These are phyloP conservation scores for Liquidambar formosana DNA, from an alignment of 164 flowering plant genomes.

Conservation along the genomic window DNA sequence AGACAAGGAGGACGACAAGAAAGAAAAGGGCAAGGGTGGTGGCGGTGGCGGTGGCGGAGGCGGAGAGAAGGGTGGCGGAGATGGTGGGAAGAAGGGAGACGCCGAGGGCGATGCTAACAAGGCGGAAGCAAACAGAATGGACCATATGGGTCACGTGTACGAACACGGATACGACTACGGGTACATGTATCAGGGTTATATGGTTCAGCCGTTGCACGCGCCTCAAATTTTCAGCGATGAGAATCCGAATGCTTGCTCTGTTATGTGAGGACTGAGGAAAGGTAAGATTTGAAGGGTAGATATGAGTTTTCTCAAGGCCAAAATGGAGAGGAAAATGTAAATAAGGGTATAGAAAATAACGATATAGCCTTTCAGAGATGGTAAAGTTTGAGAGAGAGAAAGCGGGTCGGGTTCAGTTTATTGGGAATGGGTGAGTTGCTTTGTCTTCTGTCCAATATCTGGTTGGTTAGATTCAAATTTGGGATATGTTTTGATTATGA, in stretches of 20 bases:
- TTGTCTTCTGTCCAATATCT: too few relatives aligned
- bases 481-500: too few relatives aligned
- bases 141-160: constrained; percentile 14
- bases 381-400: too few relatives aligned
- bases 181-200: constrained; percentile 11
- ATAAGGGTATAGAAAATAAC: too few relatives aligned
- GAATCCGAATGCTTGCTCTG: constrained; percentile 35
- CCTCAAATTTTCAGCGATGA: constrained; percentile 37
- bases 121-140: constrained; percentile 19
- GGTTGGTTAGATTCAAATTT: too few relatives aligned
- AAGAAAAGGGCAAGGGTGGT: constrained; percentile 4
- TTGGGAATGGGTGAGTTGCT: too few relatives aligned
- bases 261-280: constrained; percentile 27
- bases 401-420: too few relatives aligned
- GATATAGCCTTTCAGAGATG: too few relatives aligned
- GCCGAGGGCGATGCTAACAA: background rate
- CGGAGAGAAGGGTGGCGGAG: background rate
- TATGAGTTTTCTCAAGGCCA: too few relatives aligned
- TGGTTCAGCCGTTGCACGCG: constrained; percentile 3
- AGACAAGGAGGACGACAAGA: constrained; percentile 14
- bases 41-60: constrained; percentile 13
- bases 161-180: too few relatives aligned
- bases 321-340: too few relatives aligned
- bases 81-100: too few relatives aligned
- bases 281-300: background rate